Conservation (phyloP, 805 yeast genomes). For the Candida orba region DNA sequence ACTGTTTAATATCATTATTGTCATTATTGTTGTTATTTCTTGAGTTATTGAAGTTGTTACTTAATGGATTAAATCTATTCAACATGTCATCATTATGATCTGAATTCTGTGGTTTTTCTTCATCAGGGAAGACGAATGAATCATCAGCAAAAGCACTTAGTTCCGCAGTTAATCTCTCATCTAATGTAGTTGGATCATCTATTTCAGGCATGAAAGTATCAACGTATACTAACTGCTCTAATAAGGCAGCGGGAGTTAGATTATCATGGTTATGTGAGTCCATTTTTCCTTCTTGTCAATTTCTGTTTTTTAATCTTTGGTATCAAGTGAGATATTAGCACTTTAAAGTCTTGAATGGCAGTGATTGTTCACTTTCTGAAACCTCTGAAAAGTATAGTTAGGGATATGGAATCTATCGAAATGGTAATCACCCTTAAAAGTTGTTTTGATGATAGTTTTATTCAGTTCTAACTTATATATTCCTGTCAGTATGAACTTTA, state of each 20-base stretch:
- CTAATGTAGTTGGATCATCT: conserved; percentile 36
- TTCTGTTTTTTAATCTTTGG: too few relatives aligned
- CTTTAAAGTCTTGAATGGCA: too few relatives aligned
- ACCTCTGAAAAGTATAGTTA: too few relatives aligned
- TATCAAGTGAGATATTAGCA: too few relatives aligned
- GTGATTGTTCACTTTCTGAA: too few relatives aligned
- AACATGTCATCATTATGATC: conserved; percentile 10
- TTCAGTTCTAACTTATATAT: too few relatives aligned
- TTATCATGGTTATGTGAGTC: conserved; percentile 11
- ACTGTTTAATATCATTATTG: conserved; percentile 6
- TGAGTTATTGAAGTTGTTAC: not conserved
- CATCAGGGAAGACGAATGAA: conserved; percentile 74
- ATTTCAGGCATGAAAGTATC: conserved; percentile 63
- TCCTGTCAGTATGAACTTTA: not conserved
- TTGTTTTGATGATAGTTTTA: too few relatives aligned
- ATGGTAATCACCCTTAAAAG: too few relatives aligned
- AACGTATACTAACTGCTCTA: conserved; percentile 75
- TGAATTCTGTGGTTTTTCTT: conserved; percentile 48
- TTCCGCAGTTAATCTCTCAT: conserved; percentile 52
- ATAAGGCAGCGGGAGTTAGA: conserved; percentile 36
- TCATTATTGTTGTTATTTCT: not conserved
- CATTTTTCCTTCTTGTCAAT: not conserved
- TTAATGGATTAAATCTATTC: conserved; percentile 10
- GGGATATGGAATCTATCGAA: too few relatives aligned
- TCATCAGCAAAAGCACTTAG: conserved; percentile 81